Conservation (phyloP, 1,284 basidiomycete genomes). For the Naganishia liquefaciens region DNA sequence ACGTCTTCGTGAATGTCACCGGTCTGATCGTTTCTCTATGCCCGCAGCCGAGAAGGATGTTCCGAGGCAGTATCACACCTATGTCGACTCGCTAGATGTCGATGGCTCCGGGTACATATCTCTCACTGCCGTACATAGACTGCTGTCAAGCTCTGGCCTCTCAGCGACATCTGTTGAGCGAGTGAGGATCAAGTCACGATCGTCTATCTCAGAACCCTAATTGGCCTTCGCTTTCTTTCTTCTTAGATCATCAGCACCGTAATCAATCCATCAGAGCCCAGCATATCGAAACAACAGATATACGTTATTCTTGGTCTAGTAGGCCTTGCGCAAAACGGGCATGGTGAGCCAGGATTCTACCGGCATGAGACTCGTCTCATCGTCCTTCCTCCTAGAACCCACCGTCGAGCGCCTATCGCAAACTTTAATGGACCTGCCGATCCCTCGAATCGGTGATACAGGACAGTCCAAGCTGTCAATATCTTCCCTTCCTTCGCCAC, state of each 20-base stretch:
- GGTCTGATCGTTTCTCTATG: not conserved
- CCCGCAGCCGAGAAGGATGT: conserved; percentile 65
- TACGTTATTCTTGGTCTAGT: conserved; percentile 83
- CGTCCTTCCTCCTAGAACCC: conserved; percentile 58
- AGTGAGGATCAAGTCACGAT: conserved; percentile 55
- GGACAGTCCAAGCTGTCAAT: not conserved
- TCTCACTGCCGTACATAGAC: conserved; percentile 73
- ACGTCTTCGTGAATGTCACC: not conserved
- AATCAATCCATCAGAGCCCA: conserved; percentile 42
- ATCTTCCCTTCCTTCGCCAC: conserved; percentile 30
- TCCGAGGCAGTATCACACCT: conserved; percentile 72
- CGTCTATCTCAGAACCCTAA: not conserved
- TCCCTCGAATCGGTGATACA: conserved; percentile 58
- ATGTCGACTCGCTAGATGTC: conserved; percentile 71
- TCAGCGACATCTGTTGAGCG: conserved; percentile 77
- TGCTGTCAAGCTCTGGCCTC: conserved; percentile 71
- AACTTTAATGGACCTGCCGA: conserved; percentile 69
- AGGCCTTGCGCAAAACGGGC: conserved; percentile 76
- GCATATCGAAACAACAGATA: conserved; percentile 78
- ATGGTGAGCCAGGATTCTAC: conserved; percentile 56
- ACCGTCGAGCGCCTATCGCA: conserved; percentile 79
- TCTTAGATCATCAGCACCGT: conserved; percentile 74
- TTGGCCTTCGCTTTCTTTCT: not conserved
- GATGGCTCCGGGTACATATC: conserved; percentile 70
- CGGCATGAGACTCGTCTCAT: conserved; percentile 41